Base-by-base conservation (phyloP, 2,329 filamentous ascomycete genomes). In the Fusarium staphyleae region DNA sequence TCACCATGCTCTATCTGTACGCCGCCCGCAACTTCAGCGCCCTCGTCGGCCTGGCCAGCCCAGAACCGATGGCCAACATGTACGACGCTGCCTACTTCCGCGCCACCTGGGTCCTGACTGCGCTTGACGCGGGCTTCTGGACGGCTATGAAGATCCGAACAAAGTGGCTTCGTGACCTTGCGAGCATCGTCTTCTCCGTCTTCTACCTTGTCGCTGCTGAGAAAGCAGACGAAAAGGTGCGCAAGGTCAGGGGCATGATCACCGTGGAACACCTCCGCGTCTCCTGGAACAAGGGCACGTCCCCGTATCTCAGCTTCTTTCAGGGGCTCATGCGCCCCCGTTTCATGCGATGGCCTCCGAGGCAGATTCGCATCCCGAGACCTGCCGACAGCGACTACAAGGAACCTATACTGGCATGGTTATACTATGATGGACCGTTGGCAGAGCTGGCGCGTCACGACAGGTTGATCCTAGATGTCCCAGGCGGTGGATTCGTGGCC, bases 121-220 rank as follows among this genome's bases (percentile, higher is more conserved):
- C 92, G 0, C 77, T 99, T 55, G 95, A 99, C 67, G 95, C 95
- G 5, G 95, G 95, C 2, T 99, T 97, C 74, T 99, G 95, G 95
- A 96, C 92, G 0, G 95, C 95, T 28, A 99, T 99, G 95, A 88
- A 87, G 67, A 93, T 99, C 60, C 85, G 84, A 40, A 72, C 71
- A 45, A 92, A 89, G 66, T 93, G 90, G 85, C 65, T 96, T 34
- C 83, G 92, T 32, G 93, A 98, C 70, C 70, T 96, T 12, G 85
- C 89, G 9, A 92, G 91, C 69, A 80, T 98, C 15, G 78, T 91
- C 39, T 98, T 97, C 73, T 90, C 90, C 0, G 70, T 89, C 10
- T 99, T 96, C 74, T 99, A 99, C 72, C 80, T 99, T 59, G 83
- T 98, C 47, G 91, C 93, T 12, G 92, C 95, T 1, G 93, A 98